phyloP scores from a whole-genome alignment of 345 rosid species.

The Boechera stricta region DNA sequence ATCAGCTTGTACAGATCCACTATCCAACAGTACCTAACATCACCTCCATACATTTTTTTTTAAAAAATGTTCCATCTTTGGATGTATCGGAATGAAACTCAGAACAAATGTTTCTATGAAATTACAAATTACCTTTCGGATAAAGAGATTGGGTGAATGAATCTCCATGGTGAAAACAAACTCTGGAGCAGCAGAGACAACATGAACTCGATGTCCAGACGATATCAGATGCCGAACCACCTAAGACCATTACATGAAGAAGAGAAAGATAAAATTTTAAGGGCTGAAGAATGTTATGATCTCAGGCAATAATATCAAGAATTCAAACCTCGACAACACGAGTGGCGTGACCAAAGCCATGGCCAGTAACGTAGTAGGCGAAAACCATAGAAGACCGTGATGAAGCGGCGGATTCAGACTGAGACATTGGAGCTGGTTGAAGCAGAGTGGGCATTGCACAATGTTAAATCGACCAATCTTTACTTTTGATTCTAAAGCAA shows the following conservation, averaged over 20 bases:
- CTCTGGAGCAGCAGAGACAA: slow-evolving; percentile 90
- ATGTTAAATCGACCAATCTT: slow-evolving; percentile 4
- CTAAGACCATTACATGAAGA: slow-evolving; percentile 37
- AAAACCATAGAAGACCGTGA: slow-evolving; percentile 56
- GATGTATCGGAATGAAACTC: slow-evolving; percentile 5
- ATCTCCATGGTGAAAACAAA: slow-evolving; percentile 88
- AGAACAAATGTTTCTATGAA: neutral
- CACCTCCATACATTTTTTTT: slow-evolving; percentile 7
- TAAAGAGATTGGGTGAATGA: slow-evolving; percentile 77
- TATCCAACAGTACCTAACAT: slow-evolving; percentile 71
- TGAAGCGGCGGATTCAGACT: slow-evolving; percentile 11
- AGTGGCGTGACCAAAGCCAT: slow-evolving; percentile 98
- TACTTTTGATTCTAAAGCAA: neutral
- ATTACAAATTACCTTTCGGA: slow-evolving; percentile 61
- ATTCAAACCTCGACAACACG: slow-evolving; percentile 87
- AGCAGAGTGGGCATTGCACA: slow-evolving; percentile 36
- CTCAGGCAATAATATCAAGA: neutral
- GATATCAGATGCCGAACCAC: slow-evolving; percentile 81
- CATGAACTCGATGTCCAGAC: slow-evolving; percentile 88
- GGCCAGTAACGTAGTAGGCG: slow-evolving; percentile 95
- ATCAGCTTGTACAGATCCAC: slow-evolving; percentile 95
- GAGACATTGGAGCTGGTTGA: slow-evolving; percentile 37
- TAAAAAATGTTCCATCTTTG: neutral
- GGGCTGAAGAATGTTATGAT: neutral
- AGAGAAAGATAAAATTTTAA: neutral